phyloP scores from a whole-genome alignment of 139 green algal species.

The Deuterostichococcus epilithicus region DNA sequence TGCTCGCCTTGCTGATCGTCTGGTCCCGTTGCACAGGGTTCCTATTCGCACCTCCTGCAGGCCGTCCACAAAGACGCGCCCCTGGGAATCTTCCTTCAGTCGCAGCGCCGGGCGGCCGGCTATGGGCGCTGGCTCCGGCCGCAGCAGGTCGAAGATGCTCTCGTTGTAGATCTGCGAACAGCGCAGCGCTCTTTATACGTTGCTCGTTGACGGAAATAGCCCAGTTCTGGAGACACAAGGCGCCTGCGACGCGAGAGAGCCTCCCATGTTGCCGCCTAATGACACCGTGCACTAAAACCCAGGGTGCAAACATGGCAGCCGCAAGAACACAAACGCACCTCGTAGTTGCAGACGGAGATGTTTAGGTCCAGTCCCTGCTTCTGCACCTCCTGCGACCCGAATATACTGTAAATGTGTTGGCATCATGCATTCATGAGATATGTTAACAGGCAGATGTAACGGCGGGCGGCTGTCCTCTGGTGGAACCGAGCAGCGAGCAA shows the following conservation, averaged over 20 bases:
- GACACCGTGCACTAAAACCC: no score
- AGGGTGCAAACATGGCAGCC: slow-evolving; percentile 23
- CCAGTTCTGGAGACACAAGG: neutral
- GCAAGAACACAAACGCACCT: slow-evolving; percentile 20
- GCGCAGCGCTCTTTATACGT: no score
- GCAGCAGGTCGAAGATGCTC: slow-evolving; percentile 70
- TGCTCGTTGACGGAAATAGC: neutral
- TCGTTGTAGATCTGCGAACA: slow-evolving; percentile 81
- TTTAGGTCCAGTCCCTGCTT: slow-evolving; percentile 21
- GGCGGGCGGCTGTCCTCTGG: no score
- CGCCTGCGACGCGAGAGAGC: neutral
- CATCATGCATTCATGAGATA: no score
- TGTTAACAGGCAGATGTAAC: no score
- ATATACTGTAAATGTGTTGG: no score
- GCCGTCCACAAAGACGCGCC: slow-evolving; percentile 43
- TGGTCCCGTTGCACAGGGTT: no score
- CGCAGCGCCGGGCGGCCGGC: slow-evolving; percentile 24
- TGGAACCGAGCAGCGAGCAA: no score
- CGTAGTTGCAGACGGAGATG: slow-evolving; percentile 17
- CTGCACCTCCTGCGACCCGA: slow-evolving; percentile 8
- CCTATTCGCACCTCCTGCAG: slow-evolving; percentile 23
- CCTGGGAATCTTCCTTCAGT: slow-evolving; percentile 54
- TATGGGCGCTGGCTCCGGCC: slow-evolving; percentile 11
- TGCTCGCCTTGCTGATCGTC: no score
- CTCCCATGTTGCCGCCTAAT: neutral